Conservation (phyloP, 1,284 basidiomycete genomes). For the Tilletia walkeri region DNA sequence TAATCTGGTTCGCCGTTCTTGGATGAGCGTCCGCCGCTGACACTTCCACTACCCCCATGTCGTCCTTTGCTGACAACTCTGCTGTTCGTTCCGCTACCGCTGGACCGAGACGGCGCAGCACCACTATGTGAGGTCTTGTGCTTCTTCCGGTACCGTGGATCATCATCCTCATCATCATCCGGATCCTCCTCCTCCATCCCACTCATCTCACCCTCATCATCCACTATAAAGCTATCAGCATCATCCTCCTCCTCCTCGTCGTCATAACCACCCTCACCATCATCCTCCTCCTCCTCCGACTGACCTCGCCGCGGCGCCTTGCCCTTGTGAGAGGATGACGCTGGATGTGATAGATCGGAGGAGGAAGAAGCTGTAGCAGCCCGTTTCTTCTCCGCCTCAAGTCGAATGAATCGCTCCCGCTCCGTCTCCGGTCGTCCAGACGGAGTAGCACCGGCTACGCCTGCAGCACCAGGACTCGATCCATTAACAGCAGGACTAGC, state of each 20-base stretch:
- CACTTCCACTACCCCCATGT: not conserved
- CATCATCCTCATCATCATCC: slow-evolving; percentile 22
- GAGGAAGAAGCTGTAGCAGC: not conserved
- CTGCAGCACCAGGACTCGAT: not conserved
- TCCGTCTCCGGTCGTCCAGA: slow-evolving; percentile 28
- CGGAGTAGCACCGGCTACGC: too few species aligned
- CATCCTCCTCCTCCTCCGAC: not conserved
- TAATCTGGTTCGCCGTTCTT: not conserved
- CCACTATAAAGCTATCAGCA: slow-evolving; percentile 30
- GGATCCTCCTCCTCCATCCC: slow-evolving; percentile 25
- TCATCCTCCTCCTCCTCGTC: slow-evolving; percentile 27
- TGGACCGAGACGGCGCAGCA: not conserved
- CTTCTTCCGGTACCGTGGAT: slow-evolving; percentile 22
- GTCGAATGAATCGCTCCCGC: slow-evolving; percentile 43
- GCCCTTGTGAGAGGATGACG: too few species aligned
- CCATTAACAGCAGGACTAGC: not conserved
- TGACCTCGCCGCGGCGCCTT: not conserved
- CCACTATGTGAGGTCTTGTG: slow-evolving; percentile 19
- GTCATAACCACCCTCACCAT: slow-evolving; percentile 5
- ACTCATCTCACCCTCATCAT: slow-evolving; percentile 24
- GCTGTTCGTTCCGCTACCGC: not conserved
- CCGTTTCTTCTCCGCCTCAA: slow-evolving; percentile 35
- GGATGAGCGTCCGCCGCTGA: too few species aligned
- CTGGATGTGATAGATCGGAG: too few species aligned
- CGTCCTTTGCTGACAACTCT: not conserved